Evolutionary conservation across 2,329 filamentous ascomycete species (phyloP).

Genomic region (Grosmannia huntii): DNA sequence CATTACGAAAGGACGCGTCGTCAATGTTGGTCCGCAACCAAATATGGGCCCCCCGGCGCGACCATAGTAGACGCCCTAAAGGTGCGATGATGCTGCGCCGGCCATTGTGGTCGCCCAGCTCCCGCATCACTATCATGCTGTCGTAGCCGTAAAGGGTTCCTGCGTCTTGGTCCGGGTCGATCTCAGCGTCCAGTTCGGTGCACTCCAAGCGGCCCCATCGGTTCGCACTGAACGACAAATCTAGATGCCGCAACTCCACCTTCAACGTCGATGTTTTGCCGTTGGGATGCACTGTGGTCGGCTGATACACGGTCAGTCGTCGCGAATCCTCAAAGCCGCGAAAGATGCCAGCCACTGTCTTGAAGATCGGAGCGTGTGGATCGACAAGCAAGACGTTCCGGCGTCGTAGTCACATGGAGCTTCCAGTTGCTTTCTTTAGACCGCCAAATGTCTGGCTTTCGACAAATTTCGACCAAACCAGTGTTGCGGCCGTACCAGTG

Average conservation of each 20-base stretch:
- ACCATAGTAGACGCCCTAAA: slow-evolving; percentile 23
- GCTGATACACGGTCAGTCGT: slow-evolving; percentile 34
- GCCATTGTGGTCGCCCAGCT: slow-evolving; percentile 19
- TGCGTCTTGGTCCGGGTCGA: slow-evolving; percentile 44
- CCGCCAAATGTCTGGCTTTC: slow-evolving; percentile 19
- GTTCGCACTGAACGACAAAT: slow-evolving; percentile 42
- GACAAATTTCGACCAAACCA: slow-evolving; percentile 32
- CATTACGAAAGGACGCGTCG: background rate
- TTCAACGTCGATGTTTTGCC: slow-evolving; percentile 16
- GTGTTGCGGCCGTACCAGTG: slow-evolving; percentile 45
- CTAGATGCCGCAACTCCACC: slow-evolving; percentile 38
- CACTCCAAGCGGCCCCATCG: slow-evolving; percentile 27
- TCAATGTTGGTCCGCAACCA: slow-evolving; percentile 16
- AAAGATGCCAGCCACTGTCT: slow-evolving; percentile 30
- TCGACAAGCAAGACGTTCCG: slow-evolving; percentile 29
- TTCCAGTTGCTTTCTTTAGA: slow-evolving; percentile 19
- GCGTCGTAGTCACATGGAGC: slow-evolving; percentile 18
- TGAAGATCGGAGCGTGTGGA: slow-evolving; percentile 28
- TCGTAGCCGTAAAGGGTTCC: slow-evolving; percentile 47
- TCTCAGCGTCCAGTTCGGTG: slow-evolving; percentile 32
- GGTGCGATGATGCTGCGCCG: slow-evolving; percentile 41
- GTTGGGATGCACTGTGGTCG: slow-evolving; percentile 6
- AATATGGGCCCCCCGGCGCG: slow-evolving; percentile 28
- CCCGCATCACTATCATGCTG: slow-evolving; percentile 44
- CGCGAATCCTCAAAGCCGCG: slow-evolving; percentile 30